These are phyloP conservation scores for Kluyveromyces siamensis DNA, from an alignment of 805 yeast genomes.

Conservation along the genomic window DNA sequence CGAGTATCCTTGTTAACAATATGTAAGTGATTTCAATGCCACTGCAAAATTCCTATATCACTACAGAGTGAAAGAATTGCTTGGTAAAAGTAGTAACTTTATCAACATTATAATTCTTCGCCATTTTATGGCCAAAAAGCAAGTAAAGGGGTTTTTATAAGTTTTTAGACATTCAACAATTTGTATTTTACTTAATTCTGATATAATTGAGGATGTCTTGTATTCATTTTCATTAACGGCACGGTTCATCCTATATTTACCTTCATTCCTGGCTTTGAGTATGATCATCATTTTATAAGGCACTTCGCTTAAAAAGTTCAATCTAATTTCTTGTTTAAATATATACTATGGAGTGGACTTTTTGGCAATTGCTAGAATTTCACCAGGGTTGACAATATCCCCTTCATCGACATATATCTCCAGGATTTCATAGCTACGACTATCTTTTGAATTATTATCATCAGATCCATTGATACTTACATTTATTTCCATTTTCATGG, in stretches of 20 bases:
- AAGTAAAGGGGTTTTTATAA: neutral
- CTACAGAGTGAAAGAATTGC: neutral
- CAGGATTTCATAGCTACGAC: constrained; percentile 59
- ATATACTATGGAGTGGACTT: neutral
- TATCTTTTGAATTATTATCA: constrained; percentile 8
- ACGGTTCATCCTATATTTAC: no score
- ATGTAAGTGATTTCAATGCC: neutral
- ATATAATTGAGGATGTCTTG: no score
- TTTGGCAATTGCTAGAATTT: constrained; percentile 64
- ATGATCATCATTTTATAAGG: neutral
- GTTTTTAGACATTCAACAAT: neutral
- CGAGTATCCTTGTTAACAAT: neutral
- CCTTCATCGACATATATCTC: constrained; percentile 76
- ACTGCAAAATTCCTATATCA: neutral
- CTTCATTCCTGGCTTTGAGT: neutral
- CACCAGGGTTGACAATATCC: constrained; percentile 96
- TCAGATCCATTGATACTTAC: constrained; percentile 40
- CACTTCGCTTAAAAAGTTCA: neutral
- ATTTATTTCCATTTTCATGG: constrained; percentile 97
- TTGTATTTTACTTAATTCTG: neutral
- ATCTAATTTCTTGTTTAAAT: neutral
- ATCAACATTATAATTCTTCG: neutral
- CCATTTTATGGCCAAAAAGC: neutral
- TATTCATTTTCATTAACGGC: no score
- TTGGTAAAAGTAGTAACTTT: neutral